Base-by-base conservation (phyloP, 495 filamentous ascomycete genomes). In the Aspergillus mulundensis region DNA sequence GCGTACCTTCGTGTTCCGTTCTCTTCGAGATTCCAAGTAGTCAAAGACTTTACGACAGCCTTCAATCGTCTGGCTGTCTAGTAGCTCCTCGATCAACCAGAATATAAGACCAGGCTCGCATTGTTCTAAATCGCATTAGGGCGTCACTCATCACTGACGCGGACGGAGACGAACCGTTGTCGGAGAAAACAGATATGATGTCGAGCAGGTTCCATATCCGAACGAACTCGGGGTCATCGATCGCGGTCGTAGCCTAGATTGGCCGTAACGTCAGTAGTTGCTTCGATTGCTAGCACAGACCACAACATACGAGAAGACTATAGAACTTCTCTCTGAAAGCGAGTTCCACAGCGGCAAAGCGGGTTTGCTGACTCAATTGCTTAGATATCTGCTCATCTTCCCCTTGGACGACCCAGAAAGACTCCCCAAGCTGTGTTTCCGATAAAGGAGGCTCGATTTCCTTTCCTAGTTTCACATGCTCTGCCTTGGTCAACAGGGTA, bases 201-300 rank as follows among this genome's bases (percentile, higher is more conserved):
- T 99, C 94, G 48, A 99, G 81, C 15, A 99, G 79, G 65, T 96
- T 92, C 91, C 91, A 97, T 45, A 97, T 83, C 49, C 84, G 75
- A 43, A 89, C 86, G 60, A 96, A 95, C 0, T 77, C 70, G 42
- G 85, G 86, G 20, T 87, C 81, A 39, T 88, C 78, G 57, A 95
- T 95, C 5, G 84, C 77, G 14, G 79, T 87, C 15, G 78, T 77
- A 32, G 86, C 83, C 87, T 90, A 62, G 38, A 43, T 52, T 47
- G 18, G 45, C 20, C 10, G 18, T 42, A 41, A 7, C 18, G 54
- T 67, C 59, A 67, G 66, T 49, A 24, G 43, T 11, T 50, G 36
- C 5, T 20, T 34, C 47, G 32, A 8, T n/a, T n/a, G n/a, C n/a
- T n/a, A n/a, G n/a, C n/a, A n/a, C n/a, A n/a, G n/a, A n/a, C 38